Evolutionary conservation across 2,329 filamentous ascomycete species (phyloP).

Genomic region (Fusarium subtropicale): DNA sequence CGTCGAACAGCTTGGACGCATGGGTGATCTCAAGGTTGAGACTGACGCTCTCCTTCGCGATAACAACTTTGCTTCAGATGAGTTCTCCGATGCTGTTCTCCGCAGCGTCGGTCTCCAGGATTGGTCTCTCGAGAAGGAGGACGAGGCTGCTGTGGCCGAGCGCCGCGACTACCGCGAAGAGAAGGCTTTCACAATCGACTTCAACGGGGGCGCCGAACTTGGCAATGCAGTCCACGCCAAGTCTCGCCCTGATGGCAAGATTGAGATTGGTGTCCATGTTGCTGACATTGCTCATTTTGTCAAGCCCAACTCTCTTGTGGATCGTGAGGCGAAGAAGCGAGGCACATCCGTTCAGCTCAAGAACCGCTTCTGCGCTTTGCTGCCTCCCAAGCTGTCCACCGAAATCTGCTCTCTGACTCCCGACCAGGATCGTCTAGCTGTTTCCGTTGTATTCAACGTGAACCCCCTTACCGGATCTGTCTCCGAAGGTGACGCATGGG

Average conservation of each 20-base stretch:
- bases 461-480: slow-evolving; percentile 82
- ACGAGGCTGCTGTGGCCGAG: slow-evolving; percentile 75
- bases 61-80: slow-evolving; percentile 98
- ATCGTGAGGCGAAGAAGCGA: slow-evolving; percentile 97
- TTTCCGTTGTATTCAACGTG: slow-evolving; percentile 93
- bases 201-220: slow-evolving; percentile 86
- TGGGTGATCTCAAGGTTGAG: slow-evolving; percentile 97
- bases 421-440: slow-evolving; percentile 87
- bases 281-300: slow-evolving; percentile 97
- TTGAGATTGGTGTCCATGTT: slow-evolving; percentile 96
- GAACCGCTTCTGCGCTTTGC: slow-evolving; percentile 87
- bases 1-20: slow-evolving; percentile 95
- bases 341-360: slow-evolving; percentile 95
- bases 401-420: slow-evolving; percentile 90
- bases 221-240: slow-evolving; percentile 96
- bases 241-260: slow-evolving; percentile 81
- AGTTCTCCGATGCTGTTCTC: slow-evolving; percentile 95
- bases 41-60: slow-evolving; percentile 96
- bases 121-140: slow-evolving; percentile 88
- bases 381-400: slow-evolving; percentile 85
- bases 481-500: slow-evolving; percentile 88
- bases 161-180: slow-evolving; percentile 93
- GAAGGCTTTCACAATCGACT: slow-evolving; percentile 91
- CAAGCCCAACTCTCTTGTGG: slow-evolving; percentile 93
- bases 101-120: slow-evolving; percentile 93